phyloP scores from a whole-genome alignment of 129 eudicot genomes.

The Sambucus nigra region DNA sequence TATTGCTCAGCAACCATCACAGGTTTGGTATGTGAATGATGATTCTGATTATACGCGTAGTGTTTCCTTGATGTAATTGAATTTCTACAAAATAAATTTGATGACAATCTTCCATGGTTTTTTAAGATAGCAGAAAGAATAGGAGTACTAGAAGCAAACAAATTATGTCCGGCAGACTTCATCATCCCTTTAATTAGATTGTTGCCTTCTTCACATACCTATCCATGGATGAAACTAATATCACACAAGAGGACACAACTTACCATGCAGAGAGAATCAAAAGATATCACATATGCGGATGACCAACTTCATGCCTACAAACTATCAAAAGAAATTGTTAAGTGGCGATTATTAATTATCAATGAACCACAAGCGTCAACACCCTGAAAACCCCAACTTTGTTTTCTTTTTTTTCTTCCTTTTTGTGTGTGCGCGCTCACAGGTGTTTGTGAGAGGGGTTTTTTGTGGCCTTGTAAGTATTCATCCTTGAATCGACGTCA shows the following conservation, averaged over 20 bases:
- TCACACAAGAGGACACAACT: slow-evolving; percentile 23
- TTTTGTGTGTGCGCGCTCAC: no score
- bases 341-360: not conserved
- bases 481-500: no score
- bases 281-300: not conserved
- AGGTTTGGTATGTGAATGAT: slow-evolving; percentile 24
- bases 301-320: slow-evolving; percentile 2
- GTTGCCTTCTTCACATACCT: slow-evolving; percentile 53
- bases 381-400: no score
- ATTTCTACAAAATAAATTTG: slow-evolving; percentile 27
- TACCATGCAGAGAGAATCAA: not conserved
- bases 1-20: slow-evolving; percentile 59
- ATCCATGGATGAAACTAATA: slow-evolving; percentile 47
- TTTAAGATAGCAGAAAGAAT: slow-evolving; percentile 43
- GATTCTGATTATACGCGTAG: slow-evolving; percentile 27
- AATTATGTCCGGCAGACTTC: slow-evolving; percentile 57
- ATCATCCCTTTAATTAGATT: slow-evolving; percentile 51
- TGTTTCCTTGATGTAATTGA: slow-evolving; percentile 37
- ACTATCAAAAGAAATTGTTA: not conserved
- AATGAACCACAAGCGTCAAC: not conserved
- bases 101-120: slow-evolving; percentile 48
- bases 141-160: slow-evolving; percentile 68
- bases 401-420: no score
- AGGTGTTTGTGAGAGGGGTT: no score
- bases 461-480: no score